Percentiles rank a stretch among this genome's conserved stretches.
These are phyloP conservation scores for Aspergillus ustus DNA, from an alignment of 2,329 filamentous ascomycete species.

Conservation along the genomic window DNA sequence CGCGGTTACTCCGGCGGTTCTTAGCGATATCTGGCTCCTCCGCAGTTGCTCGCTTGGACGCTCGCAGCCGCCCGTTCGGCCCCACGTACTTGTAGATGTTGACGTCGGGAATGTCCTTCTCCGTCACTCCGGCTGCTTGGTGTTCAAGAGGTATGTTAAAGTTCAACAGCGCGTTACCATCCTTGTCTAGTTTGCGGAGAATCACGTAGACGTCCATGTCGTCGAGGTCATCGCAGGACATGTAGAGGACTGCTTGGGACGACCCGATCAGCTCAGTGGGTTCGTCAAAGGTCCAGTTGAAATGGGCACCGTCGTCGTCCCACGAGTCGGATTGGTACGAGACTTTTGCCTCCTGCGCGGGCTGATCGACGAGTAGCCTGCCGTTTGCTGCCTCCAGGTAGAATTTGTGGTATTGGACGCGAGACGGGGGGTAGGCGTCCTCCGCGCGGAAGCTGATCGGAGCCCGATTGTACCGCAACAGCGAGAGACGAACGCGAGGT, in stretches of 20 bases:
- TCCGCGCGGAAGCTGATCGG: neutral
- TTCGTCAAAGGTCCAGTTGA: slow-evolving; percentile 46
- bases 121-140: slow-evolving; percentile 28
- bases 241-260: slow-evolving; percentile 52
- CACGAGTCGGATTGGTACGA: slow-evolving; percentile 39
- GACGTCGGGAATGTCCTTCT: slow-evolving; percentile 26
- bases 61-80: slow-evolving; percentile 35
- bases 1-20: slow-evolving; percentile 9
- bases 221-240: slow-evolving; percentile 47
- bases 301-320: slow-evolving; percentile 30
- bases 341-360: neutral
- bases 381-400: neutral
- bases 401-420: slow-evolving; percentile 7
- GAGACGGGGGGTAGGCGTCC: slow-evolving; percentile 13
- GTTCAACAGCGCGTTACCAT: slow-evolving; percentile 25
- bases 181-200: slow-evolving; percentile 48
- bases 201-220: slow-evolving; percentile 53
- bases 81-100: slow-evolving; percentile 22
- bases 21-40: slow-evolving; percentile 16
- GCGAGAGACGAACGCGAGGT: slow-evolving; percentile 12
- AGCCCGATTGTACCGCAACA: slow-evolving; percentile 1
- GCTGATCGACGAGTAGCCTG: neutral
- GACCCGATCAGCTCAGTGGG: slow-evolving; percentile 48
- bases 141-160: slow-evolving; percentile 42
- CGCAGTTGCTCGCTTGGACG: slow-evolving; percentile 45